Percentiles rank a stretch among this genome's conserved stretches.
These are phyloP conservation scores for Neoboletus brunneissimus DNA, from an alignment of 768 basidiomycete species.

Conservation along the genomic window DNA sequence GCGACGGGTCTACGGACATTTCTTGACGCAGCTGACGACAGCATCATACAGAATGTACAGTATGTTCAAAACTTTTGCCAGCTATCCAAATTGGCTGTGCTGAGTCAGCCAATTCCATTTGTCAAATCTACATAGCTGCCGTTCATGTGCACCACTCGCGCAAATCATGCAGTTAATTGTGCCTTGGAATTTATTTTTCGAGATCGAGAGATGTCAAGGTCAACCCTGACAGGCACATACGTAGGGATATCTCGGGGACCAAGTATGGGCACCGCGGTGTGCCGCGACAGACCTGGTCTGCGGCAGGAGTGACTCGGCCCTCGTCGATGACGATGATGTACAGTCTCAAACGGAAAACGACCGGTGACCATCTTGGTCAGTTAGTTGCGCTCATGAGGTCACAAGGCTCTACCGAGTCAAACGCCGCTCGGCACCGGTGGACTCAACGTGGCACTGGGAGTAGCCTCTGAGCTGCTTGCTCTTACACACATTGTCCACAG, in stretches of 20 bases:
- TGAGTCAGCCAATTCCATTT: constrained; percentile 12
- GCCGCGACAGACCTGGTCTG: background rate
- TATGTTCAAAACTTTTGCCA: background rate
- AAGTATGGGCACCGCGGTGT: background rate
- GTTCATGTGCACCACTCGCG: background rate
- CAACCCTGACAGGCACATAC: background rate
- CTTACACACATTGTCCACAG: background rate
- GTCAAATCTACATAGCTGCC: too few relatives aligned
- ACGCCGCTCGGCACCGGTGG: background rate
- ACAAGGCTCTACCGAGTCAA: background rate
- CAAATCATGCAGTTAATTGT: background rate
- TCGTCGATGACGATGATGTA: too few relatives aligned
- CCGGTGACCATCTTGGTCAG: background rate
- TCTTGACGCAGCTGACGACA: constrained; percentile 24
- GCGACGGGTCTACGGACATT: constrained; percentile 9
- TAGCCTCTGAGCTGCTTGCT: background rate
- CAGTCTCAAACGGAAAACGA: background rate
- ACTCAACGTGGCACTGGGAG: background rate
- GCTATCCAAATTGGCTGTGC: background rate
- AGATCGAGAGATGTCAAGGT: background rate
- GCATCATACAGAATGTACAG: constrained; percentile 12
- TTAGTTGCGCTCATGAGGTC: background rate
- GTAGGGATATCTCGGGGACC: background rate
- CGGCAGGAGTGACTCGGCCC: too few relatives aligned
- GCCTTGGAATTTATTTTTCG: background rate